Evolutionary conservation across 1,284 basidiomycete species (phyloP).

Genomic region (Trichosporon asahii): DNA sequence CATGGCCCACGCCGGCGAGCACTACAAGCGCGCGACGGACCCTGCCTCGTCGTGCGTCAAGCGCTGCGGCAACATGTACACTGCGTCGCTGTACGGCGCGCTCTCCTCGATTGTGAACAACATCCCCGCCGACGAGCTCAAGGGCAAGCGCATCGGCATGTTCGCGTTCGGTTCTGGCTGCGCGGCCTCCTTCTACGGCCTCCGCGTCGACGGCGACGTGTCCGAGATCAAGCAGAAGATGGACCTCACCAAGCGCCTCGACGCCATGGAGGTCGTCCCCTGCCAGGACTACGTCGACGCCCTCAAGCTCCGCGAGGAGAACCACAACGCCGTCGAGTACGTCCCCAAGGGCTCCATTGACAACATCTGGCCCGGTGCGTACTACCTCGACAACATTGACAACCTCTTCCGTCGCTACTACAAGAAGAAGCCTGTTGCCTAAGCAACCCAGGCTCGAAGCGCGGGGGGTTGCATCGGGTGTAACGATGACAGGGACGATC

Average conservation of each 20-base stretch:
- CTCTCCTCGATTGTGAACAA: constrained; percentile 76
- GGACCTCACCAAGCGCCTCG: constrained; percentile 72
- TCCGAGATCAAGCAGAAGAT: constrained; percentile 73
- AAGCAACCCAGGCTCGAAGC: background rate
- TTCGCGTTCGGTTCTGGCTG: constrained; percentile 94
- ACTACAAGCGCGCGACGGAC: constrained; percentile 68
- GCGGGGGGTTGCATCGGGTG: background rate
- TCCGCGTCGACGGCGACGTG: constrained; percentile 81
- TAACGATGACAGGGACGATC: background rate
- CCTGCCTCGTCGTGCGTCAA: constrained; percentile 77
- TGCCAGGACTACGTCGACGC: constrained; percentile 79
- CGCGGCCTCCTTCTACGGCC: constrained; percentile 84
- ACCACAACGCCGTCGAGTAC: constrained; percentile 88
- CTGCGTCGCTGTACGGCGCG: constrained; percentile 92
- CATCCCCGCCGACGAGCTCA: constrained; percentile 59
- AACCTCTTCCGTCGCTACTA: constrained; percentile 91
- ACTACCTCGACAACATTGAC: constrained; percentile 91
- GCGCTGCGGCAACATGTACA: constrained; percentile 97
- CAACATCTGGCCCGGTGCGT: constrained; percentile 90
- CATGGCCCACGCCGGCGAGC: constrained; percentile 66
- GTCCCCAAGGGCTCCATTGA: constrained; percentile 79
- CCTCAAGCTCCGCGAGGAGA: constrained; percentile 83
- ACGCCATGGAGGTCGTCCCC: constrained; percentile 83
- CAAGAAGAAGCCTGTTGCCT: constrained; percentile 36
- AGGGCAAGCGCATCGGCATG: constrained; percentile 77